Conservation (phyloP, 2,329 filamentous ascomycete species). For the Fusarium sp. region DNA sequence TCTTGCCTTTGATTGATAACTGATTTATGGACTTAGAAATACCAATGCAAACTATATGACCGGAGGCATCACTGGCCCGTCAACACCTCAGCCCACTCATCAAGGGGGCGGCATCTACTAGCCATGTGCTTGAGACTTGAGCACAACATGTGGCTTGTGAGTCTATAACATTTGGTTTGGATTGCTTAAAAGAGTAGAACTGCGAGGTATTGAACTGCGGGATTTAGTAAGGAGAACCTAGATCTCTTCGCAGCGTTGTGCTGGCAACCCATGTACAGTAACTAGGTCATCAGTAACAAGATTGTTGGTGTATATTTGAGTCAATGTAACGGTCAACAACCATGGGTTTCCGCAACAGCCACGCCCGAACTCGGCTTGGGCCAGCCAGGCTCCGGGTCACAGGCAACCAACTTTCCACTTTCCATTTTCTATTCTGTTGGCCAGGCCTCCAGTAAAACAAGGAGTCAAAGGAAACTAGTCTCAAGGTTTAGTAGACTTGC, state of each 20-base stretch:
- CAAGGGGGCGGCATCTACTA: constrained; percentile 21
- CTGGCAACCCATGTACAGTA: background rate
- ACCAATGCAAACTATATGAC: background rate
- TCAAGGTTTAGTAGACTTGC: background rate
- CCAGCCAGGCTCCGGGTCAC: background rate
- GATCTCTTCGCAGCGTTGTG: background rate
- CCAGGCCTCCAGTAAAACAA: background rate
- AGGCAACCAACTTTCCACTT: background rate
- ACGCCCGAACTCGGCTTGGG: background rate
- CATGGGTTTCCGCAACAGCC: background rate
- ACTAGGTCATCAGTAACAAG: background rate
- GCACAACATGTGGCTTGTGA: background rate
- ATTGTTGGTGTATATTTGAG: background rate
- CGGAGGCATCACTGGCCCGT: background rate
- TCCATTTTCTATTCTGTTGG: background rate
- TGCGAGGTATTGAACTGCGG: background rate
- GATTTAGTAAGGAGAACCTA: background rate
- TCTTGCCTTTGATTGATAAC: background rate
- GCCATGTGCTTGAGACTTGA: background rate
- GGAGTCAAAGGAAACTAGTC: background rate
- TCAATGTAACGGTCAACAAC: background rate
- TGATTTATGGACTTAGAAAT: background rate
- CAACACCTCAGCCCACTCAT: constrained; percentile 24
- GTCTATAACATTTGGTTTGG: background rate
- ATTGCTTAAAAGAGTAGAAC: background rate